These are phyloP conservation scores for Massospora cicadina DNA, from an alignment of 371 early-diverging fungal species.

Conservation along the genomic window DNA sequence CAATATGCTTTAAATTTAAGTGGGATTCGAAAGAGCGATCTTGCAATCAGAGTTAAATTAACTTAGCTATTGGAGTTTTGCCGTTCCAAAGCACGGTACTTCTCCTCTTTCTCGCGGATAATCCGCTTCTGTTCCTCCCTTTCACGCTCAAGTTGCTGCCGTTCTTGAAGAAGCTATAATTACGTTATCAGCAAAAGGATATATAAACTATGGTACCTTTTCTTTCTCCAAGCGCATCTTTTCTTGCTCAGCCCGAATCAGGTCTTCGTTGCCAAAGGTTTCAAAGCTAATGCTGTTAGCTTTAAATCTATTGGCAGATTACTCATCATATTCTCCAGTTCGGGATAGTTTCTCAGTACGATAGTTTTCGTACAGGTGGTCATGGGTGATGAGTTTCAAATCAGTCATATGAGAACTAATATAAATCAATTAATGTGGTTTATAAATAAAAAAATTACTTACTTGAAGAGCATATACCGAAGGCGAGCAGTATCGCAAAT, in stretches of 20 bases:
- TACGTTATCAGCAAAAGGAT: not conserved
- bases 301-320: slow-evolving; percentile 14
- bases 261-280: slow-evolving; percentile 12
- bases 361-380: slow-evolving; percentile 89
- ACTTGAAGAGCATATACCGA: slow-evolving; percentile 71
- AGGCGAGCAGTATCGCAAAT: slow-evolving; percentile 90
- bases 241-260: slow-evolving; percentile 31
- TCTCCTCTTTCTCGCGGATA: slow-evolving; percentile 6
- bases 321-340: slow-evolving; percentile 34
- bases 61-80: not conserved
- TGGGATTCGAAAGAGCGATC: not conserved
- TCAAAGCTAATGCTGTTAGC: slow-evolving; percentile 15
- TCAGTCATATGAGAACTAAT: slow-evolving; percentile 81
- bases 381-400: slow-evolving; percentile 85
- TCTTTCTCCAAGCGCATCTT: slow-evolving; percentile 41
- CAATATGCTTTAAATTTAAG: not conserved
- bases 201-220: slow-evolving; percentile 19
- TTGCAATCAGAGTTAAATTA: not conserved
- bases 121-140: not conserved
- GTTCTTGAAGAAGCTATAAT: slow-evolving; percentile 5
- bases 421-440: not conserved
- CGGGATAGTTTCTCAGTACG: slow-evolving; percentile 84
- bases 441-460: slow-evolving; percentile 2
- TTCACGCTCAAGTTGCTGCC: slow-evolving; percentile 1
- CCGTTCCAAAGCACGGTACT: not conserved